phyloP scores from a whole-genome alignment of 495 filamentous ascomycete species.

The Cercophora samala region DNA sequence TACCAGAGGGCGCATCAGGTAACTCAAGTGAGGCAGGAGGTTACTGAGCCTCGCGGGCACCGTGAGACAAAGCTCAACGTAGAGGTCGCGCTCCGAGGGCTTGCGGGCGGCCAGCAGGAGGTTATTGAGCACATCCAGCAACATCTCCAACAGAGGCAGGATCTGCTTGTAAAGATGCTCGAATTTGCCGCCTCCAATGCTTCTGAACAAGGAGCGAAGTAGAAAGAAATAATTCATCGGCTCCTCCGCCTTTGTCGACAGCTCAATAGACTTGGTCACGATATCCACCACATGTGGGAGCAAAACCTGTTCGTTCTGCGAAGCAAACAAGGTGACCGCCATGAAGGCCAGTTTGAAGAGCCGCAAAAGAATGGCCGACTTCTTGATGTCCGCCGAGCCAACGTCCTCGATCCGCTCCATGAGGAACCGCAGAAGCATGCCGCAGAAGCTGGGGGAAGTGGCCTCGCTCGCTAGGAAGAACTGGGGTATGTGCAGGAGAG shows the following conservation, averaged over 20 bases:
- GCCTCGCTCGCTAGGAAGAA: conserved; percentile 98
- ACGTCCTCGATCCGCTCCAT: conserved; percentile 96
- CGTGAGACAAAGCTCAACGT: conserved; percentile 93
- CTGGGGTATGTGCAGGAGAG: conserved; percentile 90
- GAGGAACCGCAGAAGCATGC: conserved; percentile 94
- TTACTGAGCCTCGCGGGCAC: conserved; percentile 94
- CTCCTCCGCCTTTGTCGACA: conserved; percentile 92
- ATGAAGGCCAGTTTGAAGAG: conserved; percentile 99
- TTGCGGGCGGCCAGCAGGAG: conserved; percentile 84
- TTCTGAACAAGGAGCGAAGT: conserved; percentile 85
- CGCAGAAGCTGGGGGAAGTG: conserved; percentile 93
- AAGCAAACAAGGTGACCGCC: conserved; percentile 94
- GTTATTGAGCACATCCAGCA: conserved; percentile 95
- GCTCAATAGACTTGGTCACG: conserved; percentile 90
- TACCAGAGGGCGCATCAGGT: conserved; percentile 94
- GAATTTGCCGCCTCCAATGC: conserved; percentile 95
- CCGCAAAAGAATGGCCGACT: conserved; percentile 84
- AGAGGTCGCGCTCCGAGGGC: conserved; percentile 86
- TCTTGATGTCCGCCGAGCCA: conserved; percentile 82
- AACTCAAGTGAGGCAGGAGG: conserved; percentile 92
- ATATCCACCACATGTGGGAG: conserved; percentile 95
- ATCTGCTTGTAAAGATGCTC: conserved; percentile 98
- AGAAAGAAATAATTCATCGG: conserved; percentile 99
- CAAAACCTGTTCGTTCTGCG: conserved; percentile 91
- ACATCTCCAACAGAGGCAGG: conserved; percentile 90